These are phyloP conservation scores for Scorias spongiosa DNA, from an alignment of 2,329 filamentous ascomycete genomes.

Conservation along the genomic window DNA sequence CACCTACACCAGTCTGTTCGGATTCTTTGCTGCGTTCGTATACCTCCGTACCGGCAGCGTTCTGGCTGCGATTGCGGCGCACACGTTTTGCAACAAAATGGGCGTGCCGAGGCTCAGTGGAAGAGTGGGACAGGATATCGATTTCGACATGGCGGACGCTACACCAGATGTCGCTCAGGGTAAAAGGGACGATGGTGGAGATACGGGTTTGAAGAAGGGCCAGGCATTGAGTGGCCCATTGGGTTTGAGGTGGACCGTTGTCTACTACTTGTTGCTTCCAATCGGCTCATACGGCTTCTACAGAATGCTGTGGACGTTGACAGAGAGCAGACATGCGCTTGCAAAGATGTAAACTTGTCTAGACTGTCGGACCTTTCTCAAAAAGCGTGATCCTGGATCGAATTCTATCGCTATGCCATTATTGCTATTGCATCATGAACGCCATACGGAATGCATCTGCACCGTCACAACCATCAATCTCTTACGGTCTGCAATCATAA, in stretches of 20 bases:
- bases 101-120: slow-evolving; percentile 82
- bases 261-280: slow-evolving; percentile 67
- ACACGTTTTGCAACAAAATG: slow-evolving; percentile 85
- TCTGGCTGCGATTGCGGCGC: slow-evolving; percentile 57
- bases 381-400: neutral
- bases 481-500: neutral
- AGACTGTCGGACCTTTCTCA: neutral
- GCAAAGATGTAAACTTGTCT: slow-evolving; percentile 3
- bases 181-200: slow-evolving; percentile 11
- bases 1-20: slow-evolving; percentile 80
- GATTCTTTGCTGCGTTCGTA: slow-evolving; percentile 81
- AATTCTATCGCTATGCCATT: neutral
- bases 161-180: slow-evolving; percentile 17
- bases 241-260: slow-evolving; percentile 49
- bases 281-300: slow-evolving; percentile 59
- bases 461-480: no score
- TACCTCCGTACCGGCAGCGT: slow-evolving; percentile 76
- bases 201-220: slow-evolving; percentile 15
- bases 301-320: slow-evolving; percentile 54
- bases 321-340: slow-evolving; percentile 44
- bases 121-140: slow-evolving; percentile 42
- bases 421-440: no score
- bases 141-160: slow-evolving; percentile 13
- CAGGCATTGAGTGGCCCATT: slow-evolving; percentile 15
- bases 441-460: no score